A percentile compares a stretch with the other conserved stretches of the same genome.
phyloP scores from a whole-genome alignment of 2,329 filamentous ascomycete genomes.

The Alternaria consortialis region DNA sequence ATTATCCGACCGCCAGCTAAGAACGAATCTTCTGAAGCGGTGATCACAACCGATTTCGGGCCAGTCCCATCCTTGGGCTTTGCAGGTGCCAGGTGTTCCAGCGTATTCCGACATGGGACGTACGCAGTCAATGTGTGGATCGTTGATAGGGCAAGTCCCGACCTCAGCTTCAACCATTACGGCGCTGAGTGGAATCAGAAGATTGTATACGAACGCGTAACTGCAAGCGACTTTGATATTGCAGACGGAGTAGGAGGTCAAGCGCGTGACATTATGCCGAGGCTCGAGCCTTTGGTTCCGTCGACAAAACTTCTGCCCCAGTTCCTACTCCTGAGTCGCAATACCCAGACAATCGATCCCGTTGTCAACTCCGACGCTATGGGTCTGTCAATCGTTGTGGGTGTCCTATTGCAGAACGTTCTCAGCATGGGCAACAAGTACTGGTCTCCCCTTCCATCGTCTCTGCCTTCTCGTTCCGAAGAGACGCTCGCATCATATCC shows the following conservation, averaged over 20 bases:
- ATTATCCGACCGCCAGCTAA: neutral
- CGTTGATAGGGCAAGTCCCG: neutral
- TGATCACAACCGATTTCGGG: neutral
- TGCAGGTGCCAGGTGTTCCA: neutral
- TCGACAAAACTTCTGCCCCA: neutral
- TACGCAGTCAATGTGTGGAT: slow-evolving; percentile 12
- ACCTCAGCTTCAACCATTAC: neutral
- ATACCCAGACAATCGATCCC: neutral
- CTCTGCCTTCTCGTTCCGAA: neutral
- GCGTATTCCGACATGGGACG: slow-evolving; percentile 7
- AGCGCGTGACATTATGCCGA: neutral
- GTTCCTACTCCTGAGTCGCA: slow-evolving; percentile 6
- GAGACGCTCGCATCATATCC: slow-evolving; percentile 5
- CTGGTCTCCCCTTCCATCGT: slow-evolving; percentile 4
- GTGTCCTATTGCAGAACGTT: slow-evolving; percentile 9
- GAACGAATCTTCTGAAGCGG: neutral
- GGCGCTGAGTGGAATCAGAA: neutral
- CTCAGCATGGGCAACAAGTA: slow-evolving; percentile 10
- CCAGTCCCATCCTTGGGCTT: neutral
- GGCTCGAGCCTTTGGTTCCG: neutral
- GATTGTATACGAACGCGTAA: neutral
- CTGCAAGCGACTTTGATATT: neutral
- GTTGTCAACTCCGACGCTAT: slow-evolving; percentile 2
- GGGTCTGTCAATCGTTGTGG: slow-evolving; percentile 8
- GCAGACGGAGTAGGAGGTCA: neutral